Evolutionary conservation across 176 grass and related monocot species (phyloP).

Genomic region (Miscanthus lutarioriparius): DNA sequence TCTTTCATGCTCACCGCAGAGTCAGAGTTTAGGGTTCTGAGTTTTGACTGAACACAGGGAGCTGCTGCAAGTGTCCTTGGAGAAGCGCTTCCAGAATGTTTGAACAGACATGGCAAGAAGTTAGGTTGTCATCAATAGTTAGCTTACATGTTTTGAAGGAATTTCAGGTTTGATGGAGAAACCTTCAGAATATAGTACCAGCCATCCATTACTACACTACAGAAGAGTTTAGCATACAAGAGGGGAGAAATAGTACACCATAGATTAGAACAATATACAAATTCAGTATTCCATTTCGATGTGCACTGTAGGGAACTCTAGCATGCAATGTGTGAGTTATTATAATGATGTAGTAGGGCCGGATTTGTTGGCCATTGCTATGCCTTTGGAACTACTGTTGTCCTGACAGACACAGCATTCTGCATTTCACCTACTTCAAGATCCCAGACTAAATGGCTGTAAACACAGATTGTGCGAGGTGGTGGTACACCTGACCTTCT

Average conservation of each 20-base stretch:
- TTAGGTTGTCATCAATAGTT: not conserved
- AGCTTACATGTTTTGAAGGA: not conserved
- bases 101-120: not conserved
- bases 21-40: not conserved
- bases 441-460: not conserved
- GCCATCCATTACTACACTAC: not conserved
- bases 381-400: not conserved
- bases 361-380: not conserved
- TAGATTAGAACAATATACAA: not conserved
- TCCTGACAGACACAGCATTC: not conserved
- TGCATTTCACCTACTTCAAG: not conserved
- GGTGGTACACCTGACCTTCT: constrained; percentile 1
- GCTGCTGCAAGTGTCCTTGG: not conserved
- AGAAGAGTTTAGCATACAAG: constrained; percentile 1
- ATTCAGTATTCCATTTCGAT: not conserved
- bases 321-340: not conserved
- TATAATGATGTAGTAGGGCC: not conserved
- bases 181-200: not conserved
- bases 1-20: not conserved
- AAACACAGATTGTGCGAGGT: not conserved
- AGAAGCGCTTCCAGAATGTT: not conserved
- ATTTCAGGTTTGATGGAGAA: not conserved
- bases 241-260: not conserved
- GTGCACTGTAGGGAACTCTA: not conserved
- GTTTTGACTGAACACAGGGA: not conserved